Percentiles rank a stretch among this genome's conserved stretches.
phyloP scores from a whole-genome alignment of 1,284 basidiomycete species.

The Thelephora terrestris region DNA sequence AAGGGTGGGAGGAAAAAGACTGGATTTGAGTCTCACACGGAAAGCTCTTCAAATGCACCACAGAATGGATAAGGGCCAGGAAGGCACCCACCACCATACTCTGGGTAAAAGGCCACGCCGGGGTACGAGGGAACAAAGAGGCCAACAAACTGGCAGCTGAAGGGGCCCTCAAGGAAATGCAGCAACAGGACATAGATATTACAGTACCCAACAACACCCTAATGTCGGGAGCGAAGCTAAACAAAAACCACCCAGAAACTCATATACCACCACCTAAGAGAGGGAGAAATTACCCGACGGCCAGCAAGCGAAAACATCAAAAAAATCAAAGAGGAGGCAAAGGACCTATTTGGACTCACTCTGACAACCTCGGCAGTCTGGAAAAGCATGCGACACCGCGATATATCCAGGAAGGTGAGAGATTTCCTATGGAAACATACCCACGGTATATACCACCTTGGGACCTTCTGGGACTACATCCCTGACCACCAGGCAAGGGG shows the following conservation, averaged over 20 bases:
- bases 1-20: constrained; percentile 14
- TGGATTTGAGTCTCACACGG: constrained; percentile 3
- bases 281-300: neutral
- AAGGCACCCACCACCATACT: neutral
- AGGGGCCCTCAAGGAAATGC: constrained; percentile 5
- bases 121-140: constrained; percentile 12
- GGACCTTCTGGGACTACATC: neutral
- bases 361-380: too few relatives aligned
- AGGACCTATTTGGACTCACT: neutral
- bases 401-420: neutral
- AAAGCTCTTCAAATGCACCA: too few relatives aligned
- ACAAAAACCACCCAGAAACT: neutral
- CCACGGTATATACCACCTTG: neutral
- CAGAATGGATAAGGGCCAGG: too few relatives aligned
- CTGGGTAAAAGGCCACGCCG: constrained; percentile 10
- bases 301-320: neutral
- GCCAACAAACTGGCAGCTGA: constrained; percentile 11
- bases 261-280: too few relatives aligned
- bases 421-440: constrained; percentile 1
- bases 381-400: neutral
- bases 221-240: neutral
- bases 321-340: neutral
- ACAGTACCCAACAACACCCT: neutral
- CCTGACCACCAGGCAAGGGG: neutral
- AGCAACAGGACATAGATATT: too few relatives aligned